Conservation (phyloP, 1,284 basidiomycete genomes). For the Marasmius fiardii region DNA sequence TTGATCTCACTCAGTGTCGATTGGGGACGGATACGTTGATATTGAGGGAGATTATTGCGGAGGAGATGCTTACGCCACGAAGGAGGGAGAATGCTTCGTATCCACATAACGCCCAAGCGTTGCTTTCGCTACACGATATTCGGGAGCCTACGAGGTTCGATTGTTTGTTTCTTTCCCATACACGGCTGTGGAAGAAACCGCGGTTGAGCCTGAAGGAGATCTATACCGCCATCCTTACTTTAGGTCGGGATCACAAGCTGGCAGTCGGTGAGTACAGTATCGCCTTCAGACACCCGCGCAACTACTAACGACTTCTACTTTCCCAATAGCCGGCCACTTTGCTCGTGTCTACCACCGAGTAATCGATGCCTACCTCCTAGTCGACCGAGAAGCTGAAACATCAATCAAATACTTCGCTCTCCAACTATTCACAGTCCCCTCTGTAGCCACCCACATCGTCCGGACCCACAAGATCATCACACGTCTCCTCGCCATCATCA, state of each 20-base stretch:
- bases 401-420: slow-evolving; percentile 91
- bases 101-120: slow-evolving; percentile 28
- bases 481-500: slow-evolving; percentile 77
- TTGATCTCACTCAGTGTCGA: slow-evolving; percentile 76
- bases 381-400: slow-evolving; percentile 90
- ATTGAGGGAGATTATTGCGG: slow-evolving; percentile 69
- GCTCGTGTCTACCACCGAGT: slow-evolving; percentile 83
- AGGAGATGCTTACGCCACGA: slow-evolving; percentile 66
- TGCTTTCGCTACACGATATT: slow-evolving; percentile 47
- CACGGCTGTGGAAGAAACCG: slow-evolving; percentile 81
- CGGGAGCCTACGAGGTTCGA: slow-evolving; percentile 63
- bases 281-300: not conserved
- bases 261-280: slow-evolving; percentile 57
- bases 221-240: slow-evolving; percentile 73
- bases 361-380: slow-evolving; percentile 86
- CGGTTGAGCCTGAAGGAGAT: slow-evolving; percentile 79
- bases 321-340: slow-evolving; percentile 76
- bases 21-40: slow-evolving; percentile 65
- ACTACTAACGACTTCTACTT: slow-evolving; percentile 9
- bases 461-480: slow-evolving; percentile 73
- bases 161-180: slow-evolving; percentile 76
- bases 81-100: slow-evolving; percentile 41
- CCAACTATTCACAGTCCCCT: slow-evolving; percentile 88
- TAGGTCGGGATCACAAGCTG: slow-evolving; percentile 75
- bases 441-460: slow-evolving; percentile 77